Conservation (phyloP, 208 protist genomes). For the Trypanosoma avium region DNA sequence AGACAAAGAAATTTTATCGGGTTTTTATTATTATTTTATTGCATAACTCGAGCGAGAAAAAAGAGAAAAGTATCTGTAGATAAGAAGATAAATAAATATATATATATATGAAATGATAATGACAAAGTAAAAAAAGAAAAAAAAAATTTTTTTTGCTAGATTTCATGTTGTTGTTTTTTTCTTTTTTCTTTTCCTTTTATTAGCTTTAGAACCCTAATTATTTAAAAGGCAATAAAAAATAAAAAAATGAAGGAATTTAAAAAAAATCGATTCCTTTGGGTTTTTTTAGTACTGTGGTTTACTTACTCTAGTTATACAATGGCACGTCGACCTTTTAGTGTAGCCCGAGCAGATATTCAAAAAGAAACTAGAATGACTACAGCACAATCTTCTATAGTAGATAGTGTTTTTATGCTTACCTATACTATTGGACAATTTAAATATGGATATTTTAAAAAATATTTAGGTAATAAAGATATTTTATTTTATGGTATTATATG, state of each 20-base stretch:
- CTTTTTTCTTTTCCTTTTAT: conserved; percentile 13
- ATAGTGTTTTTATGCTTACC: conserved; percentile 34
- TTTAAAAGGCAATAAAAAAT: not conserved
- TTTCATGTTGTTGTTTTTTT: too few species aligned
- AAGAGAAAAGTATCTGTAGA: not conserved
- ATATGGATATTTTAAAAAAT: conserved; percentile 28
- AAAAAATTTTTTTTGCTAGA: not conserved
- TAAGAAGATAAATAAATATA: not conserved
- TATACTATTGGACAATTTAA: conserved; percentile 43
- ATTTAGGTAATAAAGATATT: conserved; percentile 17
- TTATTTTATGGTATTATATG: conserved; percentile 29
- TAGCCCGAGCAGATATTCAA: conserved; percentile 32
- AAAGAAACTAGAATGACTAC: conserved; percentile 26
- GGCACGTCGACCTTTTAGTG: conserved; percentile 33
- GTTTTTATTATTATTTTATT: not conserved
- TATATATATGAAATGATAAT: not conserved
- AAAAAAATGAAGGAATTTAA: not conserved
- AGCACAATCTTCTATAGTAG: conserved; percentile 25
- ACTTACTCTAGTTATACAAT: conserved; percentile 37
- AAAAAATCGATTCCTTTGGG: conserved; percentile 12
- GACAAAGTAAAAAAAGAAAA: not conserved
- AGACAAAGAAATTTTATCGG: not conserved
- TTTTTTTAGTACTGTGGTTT: conserved; percentile 36
- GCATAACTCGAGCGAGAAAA: not conserved
- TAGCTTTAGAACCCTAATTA: too few species aligned